Evolutionary conservation across 192 early-diverging fungal genomes (phyloP), one percentile per base, ranked within the genome.

Genomic region (Rhizoclosmatium globosum): DNA sequence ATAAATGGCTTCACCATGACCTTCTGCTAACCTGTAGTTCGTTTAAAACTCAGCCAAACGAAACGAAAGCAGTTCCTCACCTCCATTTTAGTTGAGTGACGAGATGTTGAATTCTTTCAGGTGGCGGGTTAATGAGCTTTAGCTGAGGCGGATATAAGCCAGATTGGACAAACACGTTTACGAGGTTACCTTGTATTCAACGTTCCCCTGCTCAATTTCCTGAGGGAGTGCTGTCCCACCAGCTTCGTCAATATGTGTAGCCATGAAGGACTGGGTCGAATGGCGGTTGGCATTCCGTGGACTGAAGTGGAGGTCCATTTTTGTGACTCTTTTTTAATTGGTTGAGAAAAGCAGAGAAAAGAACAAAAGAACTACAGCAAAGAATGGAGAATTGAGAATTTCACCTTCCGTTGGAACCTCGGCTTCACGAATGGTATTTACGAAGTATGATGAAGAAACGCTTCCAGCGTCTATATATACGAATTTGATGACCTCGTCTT

Each of bases 51-150:
- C 50, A 57, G 71, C 50, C 21, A 4, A 72, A n/a, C 50, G 17
- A 38, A 56, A 60, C 45, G 31, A 59, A 13, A 13, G 47, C 21
- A 60, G 3, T 13, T 59, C 31, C 0, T 1, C 44, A 88, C 84
- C 96, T 87, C 95, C 95, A 97, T 77, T 95, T 94, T 47, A 98
- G 83, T 86, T 98, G 96, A 7, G 95, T 97, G 4, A 94, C 90
- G 11, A 98, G 84, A 71, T 98, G 96, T 73, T 94, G 91, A 19
- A 95, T 79, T 13, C 96, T 83, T 71, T 92, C 91, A 3, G 86
- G 82, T 2, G 90, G 81, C 4, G 91, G 89, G 47, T 89, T 86
- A n/a, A 94, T 79, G 38, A 95, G 76, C 71, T 92, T 89, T 64
- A 95, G 91, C 92, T 97, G 77, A 44, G 76, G 60, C 4, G 70